phyloP scores from a whole-genome alignment of 1,284 basidiomycete species.

The Chiua sp. region DNA sequence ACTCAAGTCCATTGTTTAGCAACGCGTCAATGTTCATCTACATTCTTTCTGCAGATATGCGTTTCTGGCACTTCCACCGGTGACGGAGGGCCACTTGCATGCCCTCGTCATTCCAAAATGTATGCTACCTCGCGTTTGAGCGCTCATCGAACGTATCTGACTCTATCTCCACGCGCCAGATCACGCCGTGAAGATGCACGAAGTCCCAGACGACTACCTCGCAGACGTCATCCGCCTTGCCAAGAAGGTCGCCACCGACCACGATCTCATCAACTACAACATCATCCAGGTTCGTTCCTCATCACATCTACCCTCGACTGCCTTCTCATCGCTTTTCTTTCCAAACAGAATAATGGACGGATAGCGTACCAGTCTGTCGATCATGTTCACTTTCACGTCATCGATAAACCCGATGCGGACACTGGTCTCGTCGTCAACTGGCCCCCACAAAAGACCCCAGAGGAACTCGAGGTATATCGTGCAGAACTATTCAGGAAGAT shows the following conservation, averaged over 20 bases:
- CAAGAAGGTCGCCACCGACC: conserved; percentile 85
- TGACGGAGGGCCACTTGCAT: conserved; percentile 73
- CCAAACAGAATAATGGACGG: conserved; percentile 77
- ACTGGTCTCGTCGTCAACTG: conserved; percentile 77
- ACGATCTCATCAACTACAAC: conserved; percentile 82
- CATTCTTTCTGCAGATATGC: conserved; percentile 53
- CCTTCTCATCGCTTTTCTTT: background rate
- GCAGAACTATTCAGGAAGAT: conserved; percentile 64
- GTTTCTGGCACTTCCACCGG: conserved; percentile 88
- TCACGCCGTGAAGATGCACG: conserved; percentile 79
- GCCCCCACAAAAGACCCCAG: conserved; percentile 59
- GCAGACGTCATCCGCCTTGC: conserved; percentile 77
- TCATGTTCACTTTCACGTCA: conserved; percentile 92
- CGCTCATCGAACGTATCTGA: background rate
- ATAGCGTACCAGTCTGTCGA: conserved; percentile 84
- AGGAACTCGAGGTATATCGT: conserved; percentile 61
- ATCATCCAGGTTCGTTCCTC: conserved; percentile 63
- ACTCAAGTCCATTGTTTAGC: background rate
- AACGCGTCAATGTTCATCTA: background rate
- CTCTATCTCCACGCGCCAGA: conserved; percentile 48
- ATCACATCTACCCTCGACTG: background rate
- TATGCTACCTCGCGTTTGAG: conserved; percentile 32
- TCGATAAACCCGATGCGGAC: conserved; percentile 80
- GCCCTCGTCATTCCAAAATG: conserved; percentile 91
- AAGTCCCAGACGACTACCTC: conserved; percentile 83